Evolutionary conservation across 106 monocot genomes (phyloP).

Genomic region (Phalaenopsis equestris): DNA sequence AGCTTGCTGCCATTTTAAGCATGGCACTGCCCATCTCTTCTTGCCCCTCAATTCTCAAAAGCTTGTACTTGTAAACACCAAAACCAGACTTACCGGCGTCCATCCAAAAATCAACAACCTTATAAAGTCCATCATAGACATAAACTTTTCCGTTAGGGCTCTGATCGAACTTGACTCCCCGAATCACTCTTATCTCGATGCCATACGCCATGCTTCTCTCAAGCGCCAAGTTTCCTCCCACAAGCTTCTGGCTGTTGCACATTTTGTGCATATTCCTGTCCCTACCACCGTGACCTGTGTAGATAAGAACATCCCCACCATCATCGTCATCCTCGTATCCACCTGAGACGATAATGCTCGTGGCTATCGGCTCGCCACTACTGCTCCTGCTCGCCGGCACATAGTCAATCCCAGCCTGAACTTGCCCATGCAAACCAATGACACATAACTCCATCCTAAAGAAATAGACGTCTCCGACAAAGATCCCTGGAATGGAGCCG

Average conservation of each 20-base stretch:
- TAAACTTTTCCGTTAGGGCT: conserved; percentile 37
- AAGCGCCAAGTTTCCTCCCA: conserved; percentile 56
- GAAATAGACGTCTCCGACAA: conserved; percentile 76
- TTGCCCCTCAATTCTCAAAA: conserved; percentile 48
- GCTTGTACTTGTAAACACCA: conserved; percentile 55
- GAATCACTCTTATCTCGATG: conserved; percentile 58
- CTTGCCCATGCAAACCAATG: conserved; percentile 83
- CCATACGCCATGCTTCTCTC: conserved; percentile 59
- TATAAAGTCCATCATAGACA: conserved; percentile 63
- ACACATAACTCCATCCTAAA: conserved; percentile 86
- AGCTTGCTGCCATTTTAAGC: conserved; percentile 32
- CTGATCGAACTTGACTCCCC: conserved; percentile 31
- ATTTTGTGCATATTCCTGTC: conserved; percentile 23
- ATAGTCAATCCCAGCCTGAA: conserved; percentile 81
- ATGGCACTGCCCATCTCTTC: conserved; percentile 48
- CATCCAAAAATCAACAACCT: conserved; percentile 51
- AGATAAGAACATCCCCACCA: conserved; percentile 43
- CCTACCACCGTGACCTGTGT: conserved; percentile 62
- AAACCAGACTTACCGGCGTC: conserved; percentile 62
- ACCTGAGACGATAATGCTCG: conserved; percentile 65
- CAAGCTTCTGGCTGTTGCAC: conserved; percentile 39
- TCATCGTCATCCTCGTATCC: conserved; percentile 77
- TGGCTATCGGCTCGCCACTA: conserved; percentile 54
- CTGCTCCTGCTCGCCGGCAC: conserved; percentile 19
- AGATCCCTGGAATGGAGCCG: conserved; percentile 68